Evolutionary conservation across 2,329 filamentous ascomycete genomes (phyloP).

Genomic region (Aspergillus arachidicola): DNA sequence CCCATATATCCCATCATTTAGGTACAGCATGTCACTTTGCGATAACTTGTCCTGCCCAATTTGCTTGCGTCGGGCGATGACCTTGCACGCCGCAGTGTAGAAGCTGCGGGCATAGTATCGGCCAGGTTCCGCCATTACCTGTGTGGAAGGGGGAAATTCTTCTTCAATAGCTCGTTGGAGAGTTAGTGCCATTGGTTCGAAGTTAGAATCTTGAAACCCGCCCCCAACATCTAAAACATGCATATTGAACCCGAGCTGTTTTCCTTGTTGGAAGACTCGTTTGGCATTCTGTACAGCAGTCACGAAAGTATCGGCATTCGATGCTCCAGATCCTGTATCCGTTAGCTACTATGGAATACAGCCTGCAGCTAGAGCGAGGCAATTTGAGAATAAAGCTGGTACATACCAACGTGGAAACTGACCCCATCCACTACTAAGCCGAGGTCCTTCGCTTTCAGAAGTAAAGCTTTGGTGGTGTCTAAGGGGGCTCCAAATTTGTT

Average conservation of each 20-base stretch:
- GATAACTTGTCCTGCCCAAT: not conserved
- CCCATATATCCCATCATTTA: slow-evolving; percentile 2
- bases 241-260: not conserved
- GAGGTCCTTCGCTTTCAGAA: not conserved
- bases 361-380: too few relatives aligned
- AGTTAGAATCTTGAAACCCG: not conserved
- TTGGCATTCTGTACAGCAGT: not conserved
- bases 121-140: not conserved
- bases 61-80: not conserved
- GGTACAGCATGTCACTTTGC: not conserved
- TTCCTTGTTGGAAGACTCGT: not conserved
- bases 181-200: not conserved
- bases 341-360: not conserved
- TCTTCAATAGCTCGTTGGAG: not conserved
- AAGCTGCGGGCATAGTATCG: not conserved
- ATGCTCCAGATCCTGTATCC: not conserved
- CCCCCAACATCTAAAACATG: not conserved
- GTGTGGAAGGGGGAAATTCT: not conserved
- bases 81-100: slow-evolving; percentile 1
- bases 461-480: not conserved
- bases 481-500: not conserved
- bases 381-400: not conserved
- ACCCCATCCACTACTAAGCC: not conserved
- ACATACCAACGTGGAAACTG: not conserved
- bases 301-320: not conserved